A percentile compares a stretch with the other conserved stretches of the same genome.
Evolutionary conservation across 345 rosid genomes (phyloP).

Genomic region (Angophora floribunda): DNA sequence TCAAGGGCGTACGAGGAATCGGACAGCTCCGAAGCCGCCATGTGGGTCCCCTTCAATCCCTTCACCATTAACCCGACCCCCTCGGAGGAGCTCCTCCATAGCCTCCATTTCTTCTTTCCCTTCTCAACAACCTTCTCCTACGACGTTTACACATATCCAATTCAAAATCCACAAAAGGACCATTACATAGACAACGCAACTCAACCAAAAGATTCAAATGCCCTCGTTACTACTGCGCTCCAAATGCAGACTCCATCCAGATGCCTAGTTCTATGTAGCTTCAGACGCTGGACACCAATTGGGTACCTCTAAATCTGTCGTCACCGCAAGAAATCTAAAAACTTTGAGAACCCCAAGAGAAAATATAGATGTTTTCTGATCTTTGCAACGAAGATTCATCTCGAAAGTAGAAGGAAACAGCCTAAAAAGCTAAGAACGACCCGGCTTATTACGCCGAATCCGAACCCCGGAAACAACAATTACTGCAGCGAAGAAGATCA

Average conservation of each 20-base stretch:
- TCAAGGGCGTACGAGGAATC: constrained; percentile 34
- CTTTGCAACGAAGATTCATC: background rate
- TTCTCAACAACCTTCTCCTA: constrained; percentile 38
- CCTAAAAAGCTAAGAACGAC: background rate
- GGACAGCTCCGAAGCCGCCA: constrained; percentile 38
- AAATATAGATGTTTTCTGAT: background rate
- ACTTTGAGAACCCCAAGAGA: background rate
- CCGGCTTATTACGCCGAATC: background rate
- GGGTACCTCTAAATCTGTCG: background rate
- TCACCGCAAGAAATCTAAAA: background rate
- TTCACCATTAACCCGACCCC: constrained; percentile 31
- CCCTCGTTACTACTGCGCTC: background rate
- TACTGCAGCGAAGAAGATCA: background rate
- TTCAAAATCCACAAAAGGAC: background rate
- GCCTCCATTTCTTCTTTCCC: constrained; percentile 79
- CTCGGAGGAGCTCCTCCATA: constrained; percentile 89
- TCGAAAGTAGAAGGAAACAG: background rate
- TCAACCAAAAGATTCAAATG: background rate
- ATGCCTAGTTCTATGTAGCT: background rate
- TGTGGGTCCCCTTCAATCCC: constrained; percentile 28
- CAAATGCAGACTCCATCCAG: background rate
- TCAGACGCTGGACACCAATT: background rate
- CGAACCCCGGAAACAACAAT: background rate
- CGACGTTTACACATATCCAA: background rate
- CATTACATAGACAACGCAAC: background rate